Evolutionary conservation across 2,329 filamentous ascomycete genomes (phyloP).

Genomic region (Xylariaceae sp.): DNA sequence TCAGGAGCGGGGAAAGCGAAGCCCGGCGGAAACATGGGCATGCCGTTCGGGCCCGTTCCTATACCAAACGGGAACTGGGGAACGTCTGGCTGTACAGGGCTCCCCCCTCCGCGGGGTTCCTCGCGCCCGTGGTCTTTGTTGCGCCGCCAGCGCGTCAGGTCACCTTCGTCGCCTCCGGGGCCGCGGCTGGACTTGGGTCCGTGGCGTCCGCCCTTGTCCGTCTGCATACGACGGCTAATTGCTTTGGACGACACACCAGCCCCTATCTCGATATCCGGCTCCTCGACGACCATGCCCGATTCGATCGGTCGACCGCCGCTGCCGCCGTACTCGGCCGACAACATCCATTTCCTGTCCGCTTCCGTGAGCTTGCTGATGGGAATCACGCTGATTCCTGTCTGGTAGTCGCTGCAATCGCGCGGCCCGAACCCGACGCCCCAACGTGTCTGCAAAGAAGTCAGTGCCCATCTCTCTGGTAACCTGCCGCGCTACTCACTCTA

Average conservation of each 20-base stretch:
- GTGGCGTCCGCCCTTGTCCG: slow-evolving; percentile 57
- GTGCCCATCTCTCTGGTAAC: slow-evolving; percentile 1
- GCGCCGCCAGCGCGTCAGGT: slow-evolving; percentile 21
- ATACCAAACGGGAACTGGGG: slow-evolving; percentile 36
- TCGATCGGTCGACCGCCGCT: slow-evolving; percentile 79
- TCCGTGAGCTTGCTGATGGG: slow-evolving; percentile 90
- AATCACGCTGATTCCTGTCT: slow-evolving; percentile 84
- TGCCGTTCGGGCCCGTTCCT: slow-evolving; percentile 38
- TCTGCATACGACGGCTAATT: slow-evolving; percentile 62
- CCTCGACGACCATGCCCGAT: slow-evolving; percentile 81
- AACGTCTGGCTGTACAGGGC: slow-evolving; percentile 17
- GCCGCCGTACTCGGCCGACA: slow-evolving; percentile 87
- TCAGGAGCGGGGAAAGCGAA: slow-evolving; percentile 31
- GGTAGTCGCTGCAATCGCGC: slow-evolving; percentile 93
- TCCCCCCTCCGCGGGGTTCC: slow-evolving; percentile 17
- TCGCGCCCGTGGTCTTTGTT: slow-evolving; percentile 21
- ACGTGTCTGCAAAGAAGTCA: slow-evolving; percentile 57
- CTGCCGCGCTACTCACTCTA: slow-evolving; percentile 51
- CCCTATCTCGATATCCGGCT: slow-evolving; percentile 97
- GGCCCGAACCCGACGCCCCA: slow-evolving; percentile 98
- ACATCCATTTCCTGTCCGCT: slow-evolving; percentile 94
- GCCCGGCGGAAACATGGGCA: slow-evolving; percentile 41
- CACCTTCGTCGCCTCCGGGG: slow-evolving; percentile 23
- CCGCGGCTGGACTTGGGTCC: slow-evolving; percentile 55
- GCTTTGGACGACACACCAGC: slow-evolving; percentile 95